Conservation (phyloP, 2,329 filamentous ascomycete genomes). For the Beauveria brongniartii region DNA sequence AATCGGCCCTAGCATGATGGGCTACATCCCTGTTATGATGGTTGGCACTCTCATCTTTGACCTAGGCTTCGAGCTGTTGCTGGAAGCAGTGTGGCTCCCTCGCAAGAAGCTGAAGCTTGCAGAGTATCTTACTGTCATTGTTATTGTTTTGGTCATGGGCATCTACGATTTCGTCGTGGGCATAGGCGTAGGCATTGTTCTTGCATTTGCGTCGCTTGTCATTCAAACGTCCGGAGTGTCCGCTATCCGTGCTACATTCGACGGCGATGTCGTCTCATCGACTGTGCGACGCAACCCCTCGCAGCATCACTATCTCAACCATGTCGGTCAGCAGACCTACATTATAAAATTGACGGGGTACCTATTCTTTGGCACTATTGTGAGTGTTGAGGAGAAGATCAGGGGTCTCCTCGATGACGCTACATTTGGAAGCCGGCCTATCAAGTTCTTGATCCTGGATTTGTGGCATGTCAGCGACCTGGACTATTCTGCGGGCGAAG, state of each 20-base stretch:
- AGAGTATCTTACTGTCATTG: constrained; percentile 83
- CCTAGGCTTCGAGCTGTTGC: constrained; percentile 82
- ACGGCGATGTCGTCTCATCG: constrained; percentile 80
- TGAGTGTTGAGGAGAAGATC: constrained; percentile 86
- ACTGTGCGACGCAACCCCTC: constrained; percentile 87
- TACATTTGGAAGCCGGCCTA: constrained; percentile 66
- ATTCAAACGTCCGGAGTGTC: constrained; percentile 86
- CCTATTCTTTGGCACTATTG: constrained; percentile 97
- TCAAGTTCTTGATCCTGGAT: constrained; percentile 85
- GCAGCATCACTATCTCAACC: constrained; percentile 76
- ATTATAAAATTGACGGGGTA: constrained; percentile 90
- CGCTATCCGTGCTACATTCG: constrained; percentile 83
- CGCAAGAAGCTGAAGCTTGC: constrained; percentile 78
- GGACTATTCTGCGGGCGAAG: constrained; percentile 94
- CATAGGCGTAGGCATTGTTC: constrained; percentile 81
- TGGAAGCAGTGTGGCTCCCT: constrained; percentile 82
- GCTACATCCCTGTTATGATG: constrained; percentile 93
- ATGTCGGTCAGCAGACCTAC: constrained; percentile 81
- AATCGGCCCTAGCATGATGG: constrained; percentile 79
- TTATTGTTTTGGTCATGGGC: constrained; percentile 92
- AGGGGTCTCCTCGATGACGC: constrained; percentile 75
- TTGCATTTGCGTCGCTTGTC: constrained; percentile 86
- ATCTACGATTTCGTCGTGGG: constrained; percentile 94
- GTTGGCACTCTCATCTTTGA: constrained; percentile 93
- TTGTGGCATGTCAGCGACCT: constrained; percentile 83